These are phyloP conservation scores for Pichia paraexigua DNA, from an alignment of 805 yeast species.

Conservation along the genomic window DNA sequence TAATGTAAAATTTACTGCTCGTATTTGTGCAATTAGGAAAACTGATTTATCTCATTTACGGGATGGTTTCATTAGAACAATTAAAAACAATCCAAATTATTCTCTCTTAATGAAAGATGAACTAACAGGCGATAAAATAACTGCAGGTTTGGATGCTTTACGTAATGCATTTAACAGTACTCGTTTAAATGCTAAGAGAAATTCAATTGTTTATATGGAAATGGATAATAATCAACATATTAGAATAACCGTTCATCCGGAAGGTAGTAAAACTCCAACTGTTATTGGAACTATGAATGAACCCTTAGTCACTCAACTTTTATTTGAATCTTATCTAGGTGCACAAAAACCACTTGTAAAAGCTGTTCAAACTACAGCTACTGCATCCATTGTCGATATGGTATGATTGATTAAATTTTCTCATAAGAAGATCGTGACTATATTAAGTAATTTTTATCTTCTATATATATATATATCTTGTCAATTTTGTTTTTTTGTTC, in stretches of 20 bases:
- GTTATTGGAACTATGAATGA: conserved; percentile 53
- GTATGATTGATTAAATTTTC: too few relatives aligned
- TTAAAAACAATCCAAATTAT: conserved; percentile 57
- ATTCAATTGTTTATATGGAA: conserved; percentile 58
- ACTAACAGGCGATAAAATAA: conserved; percentile 24
- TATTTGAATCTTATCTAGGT: conserved; percentile 69
- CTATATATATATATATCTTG: too few relatives aligned
- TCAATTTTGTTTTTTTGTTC: too few relatives aligned
- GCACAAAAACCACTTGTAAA: conserved; percentile 59
- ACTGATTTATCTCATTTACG: conserved; percentile 86
- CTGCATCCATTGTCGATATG: conserved; percentile 14
- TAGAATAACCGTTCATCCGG: conserved; percentile 24
- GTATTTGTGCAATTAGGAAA: conserved; percentile 81
- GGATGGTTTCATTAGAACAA: conserved; percentile 82
- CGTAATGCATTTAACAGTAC: conserved; percentile 46
- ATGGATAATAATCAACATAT: conserved; percentile 41
- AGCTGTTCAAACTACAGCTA: conserved; percentile 18
- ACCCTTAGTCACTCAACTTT: conserved; percentile 56
- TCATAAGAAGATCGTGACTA: too few relatives aligned
- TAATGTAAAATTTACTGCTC: conserved; percentile 55
- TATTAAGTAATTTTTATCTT: too few relatives aligned
- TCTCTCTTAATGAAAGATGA: conserved; percentile 37
- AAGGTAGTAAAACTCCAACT: conserved; percentile 9
- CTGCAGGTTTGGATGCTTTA: conserved; percentile 55
- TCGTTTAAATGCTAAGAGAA: conserved; percentile 68